These are phyloP conservation scores for Leishmania guyanensis DNA, from an alignment of 208 protist genomes.

Conservation along the genomic window DNA sequence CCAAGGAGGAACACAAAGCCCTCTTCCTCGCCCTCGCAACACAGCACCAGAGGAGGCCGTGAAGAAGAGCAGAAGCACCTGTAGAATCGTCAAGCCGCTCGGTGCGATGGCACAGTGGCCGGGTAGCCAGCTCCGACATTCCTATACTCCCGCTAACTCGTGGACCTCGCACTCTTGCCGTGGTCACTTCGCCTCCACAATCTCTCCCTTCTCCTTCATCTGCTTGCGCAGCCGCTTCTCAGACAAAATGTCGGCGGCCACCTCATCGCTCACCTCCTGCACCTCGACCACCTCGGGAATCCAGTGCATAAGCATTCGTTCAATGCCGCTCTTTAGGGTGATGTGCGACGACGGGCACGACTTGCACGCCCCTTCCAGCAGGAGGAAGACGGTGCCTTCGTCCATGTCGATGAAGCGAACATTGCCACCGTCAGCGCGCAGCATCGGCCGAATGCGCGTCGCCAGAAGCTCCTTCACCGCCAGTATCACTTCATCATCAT, in stretches of 20 bases:
- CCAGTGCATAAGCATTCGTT: conserved; percentile 95
- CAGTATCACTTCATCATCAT: conserved; percentile 91
- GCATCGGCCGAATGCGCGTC: conserved; percentile 88
- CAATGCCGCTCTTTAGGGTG: conserved; percentile 93
- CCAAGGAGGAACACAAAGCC: background rate
- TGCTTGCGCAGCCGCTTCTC: conserved; percentile 73
- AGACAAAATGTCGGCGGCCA: conserved; percentile 72
- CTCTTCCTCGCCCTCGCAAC: background rate
- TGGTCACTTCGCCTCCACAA: conserved; percentile 26
- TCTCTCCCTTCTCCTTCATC: conserved; percentile 42
- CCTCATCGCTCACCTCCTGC: conserved; percentile 81
- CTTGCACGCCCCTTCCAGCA: conserved; percentile 89
- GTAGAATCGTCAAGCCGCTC: too few relatives aligned
- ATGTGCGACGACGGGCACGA: conserved; percentile 87
- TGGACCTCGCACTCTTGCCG: background rate
- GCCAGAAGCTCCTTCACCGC: conserved; percentile 93
- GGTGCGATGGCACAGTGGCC: background rate
- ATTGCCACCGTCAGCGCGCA: conserved; percentile 91
- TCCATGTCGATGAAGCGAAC: conserved; percentile 93
- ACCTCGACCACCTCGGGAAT: conserved; percentile 93
- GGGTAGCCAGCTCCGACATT: background rate
- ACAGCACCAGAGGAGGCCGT: background rate
- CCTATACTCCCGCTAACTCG: background rate
- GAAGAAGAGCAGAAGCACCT: background rate
- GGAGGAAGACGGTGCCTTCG: conserved; percentile 87